Evolutionary conservation across 2,329 filamentous ascomycete genomes (phyloP).

Genomic region (Trichoderma sp.): DNA sequence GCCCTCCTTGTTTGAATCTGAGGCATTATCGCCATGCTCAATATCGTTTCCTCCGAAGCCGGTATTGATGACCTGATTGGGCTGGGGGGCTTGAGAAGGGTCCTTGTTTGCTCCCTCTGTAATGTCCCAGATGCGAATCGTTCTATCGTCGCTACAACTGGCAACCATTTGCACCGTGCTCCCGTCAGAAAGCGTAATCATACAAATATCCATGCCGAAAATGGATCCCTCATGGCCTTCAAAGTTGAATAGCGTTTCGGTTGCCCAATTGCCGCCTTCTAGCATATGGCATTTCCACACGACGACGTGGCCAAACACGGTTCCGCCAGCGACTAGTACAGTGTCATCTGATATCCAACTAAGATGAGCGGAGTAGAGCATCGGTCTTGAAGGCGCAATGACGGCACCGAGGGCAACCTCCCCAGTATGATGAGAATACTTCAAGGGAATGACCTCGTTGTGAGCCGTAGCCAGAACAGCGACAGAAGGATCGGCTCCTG

Average conservation of each 20-base stretch:
- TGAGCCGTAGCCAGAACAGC: constrained; percentile 80
- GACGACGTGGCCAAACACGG: constrained; percentile 91
- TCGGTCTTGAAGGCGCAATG: constrained; percentile 73
- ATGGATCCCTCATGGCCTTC: constrained; percentile 87
- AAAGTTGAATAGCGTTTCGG: constrained; percentile 58
- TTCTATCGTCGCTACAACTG: constrained; percentile 94
- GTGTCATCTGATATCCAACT: constrained; percentile 60
- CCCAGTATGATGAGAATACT: constrained; percentile 36
- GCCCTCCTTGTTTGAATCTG: not conserved
- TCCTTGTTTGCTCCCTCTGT: constrained; percentile 47
- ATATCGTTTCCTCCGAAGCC: constrained; percentile 22
- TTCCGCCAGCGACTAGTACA: constrained; percentile 82
- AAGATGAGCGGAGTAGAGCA: constrained; percentile 83
- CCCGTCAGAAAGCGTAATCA: constrained; percentile 47
- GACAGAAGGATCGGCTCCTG: constrained; percentile 46
- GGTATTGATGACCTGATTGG: constrained; percentile 30
- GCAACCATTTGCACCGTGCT: constrained; percentile 67
- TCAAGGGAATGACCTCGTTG: constrained; percentile 71
- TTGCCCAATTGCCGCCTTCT: constrained; percentile 26
- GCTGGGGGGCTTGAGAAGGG: constrained; percentile 65
- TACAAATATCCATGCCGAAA: constrained; percentile 83
- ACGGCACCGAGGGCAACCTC: constrained; percentile 52
- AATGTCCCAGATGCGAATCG: constrained; percentile 86
- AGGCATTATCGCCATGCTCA: not conserved
- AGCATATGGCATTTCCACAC: constrained; percentile 74